phyloP scores from a whole-genome alignment of 768 basidiomycete genomes.

The Rhizopogon vinicolor region DNA sequence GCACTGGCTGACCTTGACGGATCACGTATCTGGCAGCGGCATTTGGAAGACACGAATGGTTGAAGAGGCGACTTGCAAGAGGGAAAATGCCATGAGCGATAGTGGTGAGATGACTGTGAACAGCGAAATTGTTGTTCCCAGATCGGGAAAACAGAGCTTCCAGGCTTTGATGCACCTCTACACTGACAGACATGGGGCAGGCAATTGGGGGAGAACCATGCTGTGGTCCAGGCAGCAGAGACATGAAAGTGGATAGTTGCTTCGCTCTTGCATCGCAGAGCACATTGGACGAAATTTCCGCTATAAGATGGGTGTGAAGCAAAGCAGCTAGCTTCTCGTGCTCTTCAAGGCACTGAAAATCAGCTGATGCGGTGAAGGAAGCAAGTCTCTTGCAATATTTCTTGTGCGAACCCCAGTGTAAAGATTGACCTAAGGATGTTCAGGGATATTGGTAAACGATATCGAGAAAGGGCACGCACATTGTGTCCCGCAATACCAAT shows the following conservation, averaged over 20 bases:
- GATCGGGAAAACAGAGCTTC: slow-evolving; percentile 52
- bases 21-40: slow-evolving; percentile 60
- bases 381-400: slow-evolving; percentile 61
- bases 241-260: slow-evolving; percentile 32
- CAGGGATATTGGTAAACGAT: slow-evolving; percentile 3
- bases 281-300: slow-evolving; percentile 24
- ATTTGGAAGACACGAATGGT: slow-evolving; percentile 79
- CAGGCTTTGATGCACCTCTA: slow-evolving; percentile 15
- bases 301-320: slow-evolving; percentile 59
- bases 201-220: slow-evolving; percentile 20
- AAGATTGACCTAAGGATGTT: slow-evolving; percentile 51
- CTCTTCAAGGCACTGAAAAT: slow-evolving; percentile 43
- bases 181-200: slow-evolving; percentile 26
- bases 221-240: slow-evolving; percentile 41
- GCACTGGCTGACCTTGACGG: slow-evolving; percentile 28
- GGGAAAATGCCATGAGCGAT: slow-evolving; percentile 77
- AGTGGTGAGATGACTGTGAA: slow-evolving; percentile 68
- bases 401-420: slow-evolving; percentile 65
- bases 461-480: slow-evolving; percentile 41
- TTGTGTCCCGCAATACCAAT: slow-evolving; percentile 66
- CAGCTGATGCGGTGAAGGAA: slow-evolving; percentile 38
- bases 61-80: slow-evolving; percentile 73
- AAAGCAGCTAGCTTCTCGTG: slow-evolving; percentile 59
- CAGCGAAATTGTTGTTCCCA: slow-evolving; percentile 77
- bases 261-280: slow-evolving; percentile 17